Evolutionary conservation across 495 filamentous ascomycete species (phyloP).

Genomic region (Talaromyces proteolyticus): DNA sequence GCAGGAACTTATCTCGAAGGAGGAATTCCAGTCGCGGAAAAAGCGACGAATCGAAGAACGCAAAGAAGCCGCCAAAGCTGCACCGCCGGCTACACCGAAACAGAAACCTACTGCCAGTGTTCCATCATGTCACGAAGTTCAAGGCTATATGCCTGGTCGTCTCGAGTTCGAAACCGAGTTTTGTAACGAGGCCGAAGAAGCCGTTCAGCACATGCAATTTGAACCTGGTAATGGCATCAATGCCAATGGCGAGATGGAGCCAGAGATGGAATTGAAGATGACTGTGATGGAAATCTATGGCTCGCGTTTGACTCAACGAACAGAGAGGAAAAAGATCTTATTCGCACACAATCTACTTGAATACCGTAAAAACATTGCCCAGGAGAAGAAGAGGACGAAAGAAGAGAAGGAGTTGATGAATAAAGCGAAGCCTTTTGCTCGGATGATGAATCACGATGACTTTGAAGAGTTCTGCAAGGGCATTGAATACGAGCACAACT

Average conservation of each 20-base stretch:
- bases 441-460: constrained; percentile 92
- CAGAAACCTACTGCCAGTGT: constrained; percentile 93
- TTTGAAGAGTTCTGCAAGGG: constrained; percentile 81
- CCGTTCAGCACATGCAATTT: constrained; percentile 96
- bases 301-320: constrained; percentile 78
- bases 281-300: constrained; percentile 99
- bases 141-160: constrained; percentile 97
- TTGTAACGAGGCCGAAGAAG: constrained; percentile 96
- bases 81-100: constrained; percentile 78
- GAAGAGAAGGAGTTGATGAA: constrained; percentile 86
- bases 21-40: constrained; percentile 90
- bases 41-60: constrained; percentile 91
- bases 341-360: constrained; percentile 93
- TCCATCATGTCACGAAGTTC: constrained; percentile 93
- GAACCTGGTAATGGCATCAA: constrained; percentile 92
- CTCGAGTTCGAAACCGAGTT: constrained; percentile 98
- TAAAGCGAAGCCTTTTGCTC: constrained; percentile 91
- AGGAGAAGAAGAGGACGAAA: constrained; percentile 93
- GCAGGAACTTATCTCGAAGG: constrained; percentile 72
- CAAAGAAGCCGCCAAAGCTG: constrained; percentile 81
- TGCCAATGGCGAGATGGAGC: constrained; percentile 77
- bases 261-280: constrained; percentile 95
- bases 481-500: constrained; percentile 81
- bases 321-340: constrained; percentile 93
- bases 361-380: constrained; percentile 77